A percentile compares a stretch with the other conserved stretches of the same genome.
Evolutionary conservation across 768 basidiomycete species (phyloP).

Genomic region (Leucocoprinus leucothites): DNA sequence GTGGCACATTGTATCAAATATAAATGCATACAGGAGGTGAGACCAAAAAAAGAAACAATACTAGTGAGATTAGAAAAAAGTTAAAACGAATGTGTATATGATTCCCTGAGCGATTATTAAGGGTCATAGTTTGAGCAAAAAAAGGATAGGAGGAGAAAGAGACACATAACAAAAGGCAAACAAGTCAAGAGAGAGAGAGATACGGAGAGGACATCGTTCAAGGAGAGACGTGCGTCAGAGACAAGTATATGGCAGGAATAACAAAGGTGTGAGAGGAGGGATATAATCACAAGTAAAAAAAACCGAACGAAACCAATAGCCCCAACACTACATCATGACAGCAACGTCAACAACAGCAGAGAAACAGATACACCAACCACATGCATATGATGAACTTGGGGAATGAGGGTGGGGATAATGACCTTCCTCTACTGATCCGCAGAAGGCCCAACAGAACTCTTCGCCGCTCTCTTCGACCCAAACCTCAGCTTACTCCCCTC

Average conservation of each 20-base stretch:
- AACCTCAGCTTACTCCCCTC: conserved; percentile 71
- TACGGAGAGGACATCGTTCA: not conserved
- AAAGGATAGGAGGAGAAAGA: not conserved
- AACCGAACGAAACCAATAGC: conserved; percentile 9
- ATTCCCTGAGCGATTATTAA: conserved; percentile 9
- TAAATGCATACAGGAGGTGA: conserved; percentile 9
- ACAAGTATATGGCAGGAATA: conserved; percentile 1
- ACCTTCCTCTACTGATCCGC: conserved; percentile 7
- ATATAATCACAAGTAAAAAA: conserved; percentile 1
- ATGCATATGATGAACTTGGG: not conserved
- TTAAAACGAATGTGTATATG: conserved; percentile 9
- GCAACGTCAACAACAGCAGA: conserved; percentile 15
- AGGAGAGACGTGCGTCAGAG: not conserved
- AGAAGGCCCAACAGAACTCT: conserved; percentile 34
- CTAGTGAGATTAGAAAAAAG: not conserved
- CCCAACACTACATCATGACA: conserved; percentile 12
- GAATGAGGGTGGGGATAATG: not conserved
- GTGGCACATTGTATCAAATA: conserved; percentile 9
- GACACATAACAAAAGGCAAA: not conserved
- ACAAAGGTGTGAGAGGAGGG: conserved; percentile 7
- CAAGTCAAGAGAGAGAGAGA: not conserved
- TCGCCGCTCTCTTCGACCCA: conserved; percentile 61
- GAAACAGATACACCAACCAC: not conserved
- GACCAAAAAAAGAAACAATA: not conserved
- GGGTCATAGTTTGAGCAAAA: conserved; percentile 10